Evolutionary conservation across 495 filamentous ascomycete genomes (phyloP), one percentile per base, ranked within the genome.

Genomic region (Opeltia flavorubescens): DNA sequence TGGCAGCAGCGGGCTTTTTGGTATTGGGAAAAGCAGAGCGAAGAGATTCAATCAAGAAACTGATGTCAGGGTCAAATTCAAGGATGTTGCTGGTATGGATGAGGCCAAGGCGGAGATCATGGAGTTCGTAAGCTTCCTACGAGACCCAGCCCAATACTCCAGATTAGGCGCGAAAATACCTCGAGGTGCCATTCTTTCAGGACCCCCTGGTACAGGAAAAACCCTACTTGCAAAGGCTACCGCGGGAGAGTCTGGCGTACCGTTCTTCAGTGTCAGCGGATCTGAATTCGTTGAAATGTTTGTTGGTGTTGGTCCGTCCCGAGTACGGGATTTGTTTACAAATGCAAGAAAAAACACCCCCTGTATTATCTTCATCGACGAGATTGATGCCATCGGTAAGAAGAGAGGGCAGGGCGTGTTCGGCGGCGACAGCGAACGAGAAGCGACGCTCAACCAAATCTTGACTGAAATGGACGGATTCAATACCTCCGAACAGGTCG

Each of bases 211-310:
- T 66, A 98, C 91, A 34, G 91, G 91, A 80, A 98, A 98, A 70
- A 98, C 91, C 5, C 65, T 98, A 52, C 76, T 98, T 34, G 91
- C 91, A 35, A 98, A 98, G 67, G 91, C 91, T 21, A 98, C 91
- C 8, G 91, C 91, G 30, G 91, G 91, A 58, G 91, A 98, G 66
- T 94, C 91, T n/a, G 76, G 81, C 33, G 91, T 98, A 23, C 91
- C 91, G 12, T 98, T 98, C 74, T 98, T 84, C 73, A 94, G 81
- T 56, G 93, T 96, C 63, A 94, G 87, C 64, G 91, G 91, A 57
- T 98, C 91, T 20, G 91, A 98, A 58, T 98, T 98, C 55, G 88
- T 98, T 31, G 91, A 98, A 66, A 96, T 98, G 88, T 98, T 96
- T 56, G 91, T 98, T 34, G 91, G 91, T 73, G 91, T 98, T 43